phyloP scores from a whole-genome alignment of 495 filamentous ascomycete genomes.

The Talaromyces wortmannii region DNA sequence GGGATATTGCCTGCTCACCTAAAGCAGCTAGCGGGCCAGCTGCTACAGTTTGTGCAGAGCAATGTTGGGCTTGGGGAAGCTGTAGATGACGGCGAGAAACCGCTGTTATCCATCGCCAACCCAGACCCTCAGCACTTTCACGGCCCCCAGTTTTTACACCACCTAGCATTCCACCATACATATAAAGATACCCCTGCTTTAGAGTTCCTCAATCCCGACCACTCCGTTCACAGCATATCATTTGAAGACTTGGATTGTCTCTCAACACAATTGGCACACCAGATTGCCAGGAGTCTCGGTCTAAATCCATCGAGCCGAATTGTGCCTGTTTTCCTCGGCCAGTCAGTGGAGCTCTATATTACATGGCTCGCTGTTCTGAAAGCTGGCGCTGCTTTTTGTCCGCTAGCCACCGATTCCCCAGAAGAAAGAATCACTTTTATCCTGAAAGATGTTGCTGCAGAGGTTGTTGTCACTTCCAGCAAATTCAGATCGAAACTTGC shows the following conservation, averaged over 20 bases:
- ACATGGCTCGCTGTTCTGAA: constrained; percentile 66
- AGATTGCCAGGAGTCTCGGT: constrained; percentile 28
- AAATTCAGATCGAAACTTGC: constrained; percentile 14
- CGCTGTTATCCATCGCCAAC: constrained; percentile 56
- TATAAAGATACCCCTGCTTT: constrained; percentile 35
- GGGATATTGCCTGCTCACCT: constrained; percentile 16
- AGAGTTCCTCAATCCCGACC: constrained; percentile 49
- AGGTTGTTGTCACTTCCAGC: constrained; percentile 43
- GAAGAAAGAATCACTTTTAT: constrained; percentile 68
- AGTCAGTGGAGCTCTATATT: constrained; percentile 65
- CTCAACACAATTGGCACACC: constrained; percentile 44
- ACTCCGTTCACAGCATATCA: constrained; percentile 35
- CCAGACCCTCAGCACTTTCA: constrained; percentile 40
- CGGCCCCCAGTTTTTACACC: constrained; percentile 60
- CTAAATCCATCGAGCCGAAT: constrained; percentile 20
- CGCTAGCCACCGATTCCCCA: constrained; percentile 65
- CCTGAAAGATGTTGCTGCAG: constrained; percentile 55
- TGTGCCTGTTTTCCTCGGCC: constrained; percentile 67
- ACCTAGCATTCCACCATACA: constrained; percentile 40
- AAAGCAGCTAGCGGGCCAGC: constrained; percentile 17
- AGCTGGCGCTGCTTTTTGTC: constrained; percentile 74
- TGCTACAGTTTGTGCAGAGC: constrained; percentile 14
- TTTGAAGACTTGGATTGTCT: constrained; percentile 53
- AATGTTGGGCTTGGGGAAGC: constrained; percentile 10
- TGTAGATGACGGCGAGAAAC: constrained; percentile 8